Conservation (phyloP, 306 rosid species). For the Elaeagnus macrophylla region DNA sequence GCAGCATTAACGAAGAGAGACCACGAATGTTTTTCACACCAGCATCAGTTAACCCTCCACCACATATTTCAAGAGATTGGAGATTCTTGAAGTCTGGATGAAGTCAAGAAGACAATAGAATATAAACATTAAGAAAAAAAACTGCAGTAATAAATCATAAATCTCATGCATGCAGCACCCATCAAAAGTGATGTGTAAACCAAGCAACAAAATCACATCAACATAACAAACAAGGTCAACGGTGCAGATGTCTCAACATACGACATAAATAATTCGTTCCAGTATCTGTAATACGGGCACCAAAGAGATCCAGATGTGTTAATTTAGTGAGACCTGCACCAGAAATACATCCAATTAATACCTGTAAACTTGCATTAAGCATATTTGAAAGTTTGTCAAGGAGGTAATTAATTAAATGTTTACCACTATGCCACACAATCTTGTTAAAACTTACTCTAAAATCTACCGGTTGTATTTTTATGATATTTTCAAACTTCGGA, state of each 20-base stretch:
- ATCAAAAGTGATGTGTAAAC: neutral
- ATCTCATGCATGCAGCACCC: neutral
- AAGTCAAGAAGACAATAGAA: neutral
- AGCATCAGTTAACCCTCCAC: constrained; percentile 65
- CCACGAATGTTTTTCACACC: constrained; percentile 63
- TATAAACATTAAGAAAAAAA: neutral
- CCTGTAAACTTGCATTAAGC: constrained; percentile 4
- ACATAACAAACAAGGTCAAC: neutral
- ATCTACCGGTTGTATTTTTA: no score
- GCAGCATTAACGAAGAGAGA: constrained; percentile 38
- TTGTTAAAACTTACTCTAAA: no score
- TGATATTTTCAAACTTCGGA: no score
- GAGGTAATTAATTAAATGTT: neutral
- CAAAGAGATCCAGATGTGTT: constrained; percentile 65
- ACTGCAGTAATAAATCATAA: neutral
- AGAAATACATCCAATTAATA: constrained; percentile 5
- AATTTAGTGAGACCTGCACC: constrained; percentile 58
- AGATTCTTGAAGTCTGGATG: constrained; percentile 58
- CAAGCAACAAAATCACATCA: neutral
- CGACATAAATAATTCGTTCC: constrained; percentile 46
- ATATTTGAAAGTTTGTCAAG: neutral
- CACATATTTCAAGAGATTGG: constrained; percentile 67
- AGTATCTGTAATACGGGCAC: constrained; percentile 54
- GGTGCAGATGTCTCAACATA: constrained; percentile 20
- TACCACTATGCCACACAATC: no score